These are phyloP conservation scores for Nakaseomyces bracarensis DNA, from an alignment of 1,139 yeast species.

Conservation along the genomic window DNA sequence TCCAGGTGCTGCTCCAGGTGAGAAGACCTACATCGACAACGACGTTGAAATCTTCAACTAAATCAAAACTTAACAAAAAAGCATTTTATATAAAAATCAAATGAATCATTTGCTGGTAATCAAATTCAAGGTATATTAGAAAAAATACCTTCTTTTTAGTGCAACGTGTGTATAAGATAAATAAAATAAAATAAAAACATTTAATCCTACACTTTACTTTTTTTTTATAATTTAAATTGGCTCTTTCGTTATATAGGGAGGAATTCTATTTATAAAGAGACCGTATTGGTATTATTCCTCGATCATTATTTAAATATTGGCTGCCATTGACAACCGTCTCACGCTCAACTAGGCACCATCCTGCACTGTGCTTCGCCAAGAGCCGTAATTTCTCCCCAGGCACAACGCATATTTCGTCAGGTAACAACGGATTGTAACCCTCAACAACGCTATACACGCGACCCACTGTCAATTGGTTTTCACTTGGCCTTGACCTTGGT, in stretches of 20 bases:
- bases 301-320: conserved; percentile 31
- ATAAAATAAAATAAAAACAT: neutral
- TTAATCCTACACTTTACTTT: conserved; percentile 1
- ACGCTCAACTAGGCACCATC: conserved; percentile 38
- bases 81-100: too few relatives aligned
- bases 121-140: too few relatives aligned
- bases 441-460: conserved; percentile 21
- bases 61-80: too few relatives aligned
- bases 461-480: conserved; percentile 8
- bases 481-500: conserved; percentile 11
- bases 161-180: neutral
- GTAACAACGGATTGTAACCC: conserved; percentile 28
- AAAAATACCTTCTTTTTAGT: neutral
- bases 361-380: conserved; percentile 36
- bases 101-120: too few relatives aligned
- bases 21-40: conserved; percentile 34
- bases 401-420: conserved; percentile 33
- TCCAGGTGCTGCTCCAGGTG: conserved; percentile 32
- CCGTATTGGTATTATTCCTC: conserved; percentile 36
- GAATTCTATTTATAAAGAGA: conserved; percentile 22
- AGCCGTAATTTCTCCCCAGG: conserved; percentile 32
- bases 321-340: conserved; percentile 5
- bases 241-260: too few relatives aligned
- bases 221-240: conserved; percentile 7
- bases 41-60: conserved; percentile 31